Base-by-base conservation (phyloP, 305 asterid species). In the Fraxinus velutina region DNA sequence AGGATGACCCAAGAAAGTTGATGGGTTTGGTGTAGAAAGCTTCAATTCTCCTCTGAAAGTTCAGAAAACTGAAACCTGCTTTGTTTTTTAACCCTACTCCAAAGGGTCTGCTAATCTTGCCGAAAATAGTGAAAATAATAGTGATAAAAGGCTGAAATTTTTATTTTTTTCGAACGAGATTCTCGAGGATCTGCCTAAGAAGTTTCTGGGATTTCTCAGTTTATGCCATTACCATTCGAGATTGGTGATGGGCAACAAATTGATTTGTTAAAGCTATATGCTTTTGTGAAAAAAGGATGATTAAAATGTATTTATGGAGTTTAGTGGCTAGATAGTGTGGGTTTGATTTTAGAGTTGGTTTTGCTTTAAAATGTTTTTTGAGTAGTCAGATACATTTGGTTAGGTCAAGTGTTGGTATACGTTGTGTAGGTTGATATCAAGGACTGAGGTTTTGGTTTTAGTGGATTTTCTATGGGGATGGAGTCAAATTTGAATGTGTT, bases 291-390 rank as follows among this genome's bases (percentile, higher is more conserved):
- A 86, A 76, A 75, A 84, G 5, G 95, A 92, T 72, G 93, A 93
- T 1, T 88, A 76, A 39, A 79, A 42, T 21, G 82, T 27, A 15
- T 50, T 50, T 50, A 64, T 93, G 95, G 97, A 81, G 81, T 77
- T 77, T 77, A 0, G 89, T 92, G 39, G 95, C 90, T 75, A 70
- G 19, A 9, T 90, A 88, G 68, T 91, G 92, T 85, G 96, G 94
- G 39, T 77, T 42, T 19, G 88, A 89, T 64, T 82, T 82, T 5
- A 27, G 72, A 42, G 29, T 57, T 10, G 88, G 88, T 21, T 77
- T 86, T 76, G 89, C 90, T 79, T 71, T 93, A 89, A 92, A 90
- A 83, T 86, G 91, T 88, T 88, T 91, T 91, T 79, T 34, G 86
- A 89, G 89, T 90, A 89, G 83, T 80, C 91, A 86, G 86, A 85